Percentiles rank a stretch among this genome's conserved stretches.
Conservation (phyloP, 2,329 filamentous ascomycete species). For the Calonectria henricotiae region DNA sequence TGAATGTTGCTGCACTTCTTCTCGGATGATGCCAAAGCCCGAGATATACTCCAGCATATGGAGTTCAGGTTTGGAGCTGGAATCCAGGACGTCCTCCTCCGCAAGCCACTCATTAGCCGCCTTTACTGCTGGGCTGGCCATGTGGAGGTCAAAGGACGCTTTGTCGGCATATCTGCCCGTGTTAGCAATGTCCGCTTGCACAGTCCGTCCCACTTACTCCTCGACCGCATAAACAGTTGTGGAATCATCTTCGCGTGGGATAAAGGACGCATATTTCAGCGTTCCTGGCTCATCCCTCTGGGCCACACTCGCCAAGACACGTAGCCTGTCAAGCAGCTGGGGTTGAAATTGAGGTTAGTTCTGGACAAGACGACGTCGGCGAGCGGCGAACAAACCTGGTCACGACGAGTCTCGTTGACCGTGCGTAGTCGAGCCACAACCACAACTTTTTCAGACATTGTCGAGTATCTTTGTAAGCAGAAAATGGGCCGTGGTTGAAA, state of each 20-base stretch:
- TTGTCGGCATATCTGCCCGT: conserved; percentile 48
- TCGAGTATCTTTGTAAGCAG: background rate
- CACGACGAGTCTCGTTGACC: conserved; percentile 23
- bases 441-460: conserved; percentile 30
- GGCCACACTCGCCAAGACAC: conserved; percentile 10
- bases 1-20: conserved; percentile 25
- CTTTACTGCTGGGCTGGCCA: conserved; percentile 44
- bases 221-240: conserved; percentile 52
- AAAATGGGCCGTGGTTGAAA: background rate
- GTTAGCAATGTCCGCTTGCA: background rate
- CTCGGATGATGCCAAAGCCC: conserved; percentile 44
- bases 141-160: conserved; percentile 50
- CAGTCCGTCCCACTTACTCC: conserved; percentile 41
- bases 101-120: conserved; percentile 48
- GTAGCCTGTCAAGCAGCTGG: conserved; percentile 31
- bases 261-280: conserved; percentile 49
- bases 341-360: background rate
- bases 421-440: conserved; percentile 31
- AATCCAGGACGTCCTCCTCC: conserved; percentile 36
- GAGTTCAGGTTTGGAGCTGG: conserved; percentile 34
- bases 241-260: conserved; percentile 50
- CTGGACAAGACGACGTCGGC: background rate
- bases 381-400: conserved; percentile 19
- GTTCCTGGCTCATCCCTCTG: conserved; percentile 29
- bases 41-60: conserved; percentile 46